phyloP scores from a whole-genome alignment of 371 early-diverging fungal species.

The Nematocida sp. region DNA sequence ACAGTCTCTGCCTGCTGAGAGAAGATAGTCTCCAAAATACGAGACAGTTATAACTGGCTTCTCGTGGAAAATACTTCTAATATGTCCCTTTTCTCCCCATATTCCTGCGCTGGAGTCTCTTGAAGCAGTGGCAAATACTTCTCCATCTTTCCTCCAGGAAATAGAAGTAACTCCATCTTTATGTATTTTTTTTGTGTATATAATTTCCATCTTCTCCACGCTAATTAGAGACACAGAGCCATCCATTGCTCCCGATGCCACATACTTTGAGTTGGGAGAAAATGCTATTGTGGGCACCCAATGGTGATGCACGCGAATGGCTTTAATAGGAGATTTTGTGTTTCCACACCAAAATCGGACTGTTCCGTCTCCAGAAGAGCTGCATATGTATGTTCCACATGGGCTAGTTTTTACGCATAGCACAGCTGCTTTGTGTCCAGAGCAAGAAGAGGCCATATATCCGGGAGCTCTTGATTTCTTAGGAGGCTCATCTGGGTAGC shows the following conservation, averaged over 20 bases:
- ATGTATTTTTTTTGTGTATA: slow-evolving; percentile 76
- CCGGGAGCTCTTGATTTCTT: slow-evolving; percentile 48
- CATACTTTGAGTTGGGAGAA: slow-evolving; percentile 70
- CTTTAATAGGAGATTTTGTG: slow-evolving; percentile 72
- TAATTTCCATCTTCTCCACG: slow-evolving; percentile 67
- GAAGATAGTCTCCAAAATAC: slow-evolving; percentile 52
- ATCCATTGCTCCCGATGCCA: slow-evolving; percentile 79
- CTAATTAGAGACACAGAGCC: slow-evolving; percentile 74
- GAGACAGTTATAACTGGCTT: slow-evolving; percentile 39
- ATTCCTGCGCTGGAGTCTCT: slow-evolving; percentile 85
- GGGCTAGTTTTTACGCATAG: slow-evolving; percentile 78
- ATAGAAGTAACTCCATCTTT: slow-evolving; percentile 79
- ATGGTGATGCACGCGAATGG: slow-evolving; percentile 69
- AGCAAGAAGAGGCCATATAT: slow-evolving; percentile 51
- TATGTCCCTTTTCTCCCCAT: slow-evolving; percentile 72
- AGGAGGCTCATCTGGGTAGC: slow-evolving; percentile 53
- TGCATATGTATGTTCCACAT: slow-evolving; percentile 73
- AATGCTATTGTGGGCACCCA: slow-evolving; percentile 81
- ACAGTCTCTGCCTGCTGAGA: slow-evolving; percentile 43
- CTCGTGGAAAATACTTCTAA: slow-evolving; percentile 44
- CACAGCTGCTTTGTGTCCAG: slow-evolving; percentile 80
- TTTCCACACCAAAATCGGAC: slow-evolving; percentile 85
- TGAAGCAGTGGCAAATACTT: slow-evolving; percentile 74
- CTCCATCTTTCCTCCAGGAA: slow-evolving; percentile 71
- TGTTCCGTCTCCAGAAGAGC: slow-evolving; percentile 85